A percentile compares a stretch with the other conserved stretches of the same genome.
Conservation (phyloP, 768 basidiomycete genomes). For the Psilocybe sp. region DNA sequence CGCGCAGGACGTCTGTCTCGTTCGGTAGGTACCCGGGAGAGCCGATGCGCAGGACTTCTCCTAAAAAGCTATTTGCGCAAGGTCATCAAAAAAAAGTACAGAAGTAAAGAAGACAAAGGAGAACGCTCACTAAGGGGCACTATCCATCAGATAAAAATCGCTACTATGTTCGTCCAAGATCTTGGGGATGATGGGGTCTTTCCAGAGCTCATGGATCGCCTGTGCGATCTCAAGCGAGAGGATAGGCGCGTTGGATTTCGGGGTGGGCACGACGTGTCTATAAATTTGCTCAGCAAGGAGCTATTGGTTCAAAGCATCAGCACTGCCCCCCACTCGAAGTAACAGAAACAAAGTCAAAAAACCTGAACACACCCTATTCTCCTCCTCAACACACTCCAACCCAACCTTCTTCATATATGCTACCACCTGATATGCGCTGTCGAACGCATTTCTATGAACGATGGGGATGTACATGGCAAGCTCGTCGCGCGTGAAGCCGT, state of each 20-base stretch:
- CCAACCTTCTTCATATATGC: not conserved
- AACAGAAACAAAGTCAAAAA: too few relatives aligned
- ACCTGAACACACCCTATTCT: not conserved
- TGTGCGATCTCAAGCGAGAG: not conserved
- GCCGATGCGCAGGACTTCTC: conserved; percentile 70
- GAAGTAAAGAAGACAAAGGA: not conserved
- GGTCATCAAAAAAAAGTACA: not conserved
- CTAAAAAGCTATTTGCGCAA: conserved; percentile 11
- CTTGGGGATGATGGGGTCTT: not conserved
- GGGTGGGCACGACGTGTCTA: too few relatives aligned
- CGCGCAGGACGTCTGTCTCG: conserved; percentile 81
- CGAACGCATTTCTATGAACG: not conserved
- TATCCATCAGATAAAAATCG: not conserved
- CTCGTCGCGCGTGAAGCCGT: not conserved
- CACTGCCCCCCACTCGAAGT: too few relatives aligned
- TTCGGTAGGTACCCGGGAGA: conserved; percentile 42
- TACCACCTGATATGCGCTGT: not conserved
- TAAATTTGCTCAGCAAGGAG: too few relatives aligned
- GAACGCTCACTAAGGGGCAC: not conserved
- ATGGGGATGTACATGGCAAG: not conserved
- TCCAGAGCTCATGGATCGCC: not conserved
- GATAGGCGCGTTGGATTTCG: too few relatives aligned
- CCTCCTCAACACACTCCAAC: not conserved
- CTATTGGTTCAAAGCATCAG: too few relatives aligned
- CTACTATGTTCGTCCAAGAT: not conserved